Base-by-base conservation (phyloP, 2,329 filamentous ascomycete genomes). In the Helminthosporium solani region DNA sequence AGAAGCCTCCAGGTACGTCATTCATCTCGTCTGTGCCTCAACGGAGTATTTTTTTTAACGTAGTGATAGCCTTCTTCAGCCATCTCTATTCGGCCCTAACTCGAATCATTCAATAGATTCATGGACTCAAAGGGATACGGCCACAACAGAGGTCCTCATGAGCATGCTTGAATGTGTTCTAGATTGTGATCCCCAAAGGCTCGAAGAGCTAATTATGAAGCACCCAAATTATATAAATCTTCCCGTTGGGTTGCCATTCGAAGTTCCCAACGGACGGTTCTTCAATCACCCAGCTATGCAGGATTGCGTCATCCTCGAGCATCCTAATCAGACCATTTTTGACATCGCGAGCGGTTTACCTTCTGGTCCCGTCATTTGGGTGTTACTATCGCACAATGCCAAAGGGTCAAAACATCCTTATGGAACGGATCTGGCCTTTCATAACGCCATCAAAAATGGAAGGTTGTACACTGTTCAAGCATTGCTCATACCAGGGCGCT, bases 381-480 rank as follows among this genome's bases (percentile, higher is more conserved):
- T 65, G 0, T 37, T 70, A 1, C 9, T 65, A 14, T 49, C 56
- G 0, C 54, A 67, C 40, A 58, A 58, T n/a, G 65, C 55, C 3
- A 66, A 53, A 44, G 57, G 64, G 20, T 60, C 64, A 3, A 58
- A 43, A 14, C 61, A 68, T 37, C 66, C 66, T 2, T 51, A 63
- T 5, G 66, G 66, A 1, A 66, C 56, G 4, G 65, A 68, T 30
- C 45, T 67, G 9, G 58, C 67, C 1, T 47, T 70, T 7, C 60
- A 68, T 30, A 70, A 68, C 44, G 67, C 66, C 3, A 69, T 68
- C 35, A 68, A 62, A 35, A 70, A 69, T 25, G 61, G 59, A 15
- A 52, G 64, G 3, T 41, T 49, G 2, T 60, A 61, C 31, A 67
- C 58, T 9, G 63, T 69, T 0, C 59, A 66, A 33, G 50, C 55